These are phyloP conservation scores for Aspergillus fructus DNA, from an alignment of 2,329 filamentous ascomycete genomes.

Conservation along the genomic window DNA sequence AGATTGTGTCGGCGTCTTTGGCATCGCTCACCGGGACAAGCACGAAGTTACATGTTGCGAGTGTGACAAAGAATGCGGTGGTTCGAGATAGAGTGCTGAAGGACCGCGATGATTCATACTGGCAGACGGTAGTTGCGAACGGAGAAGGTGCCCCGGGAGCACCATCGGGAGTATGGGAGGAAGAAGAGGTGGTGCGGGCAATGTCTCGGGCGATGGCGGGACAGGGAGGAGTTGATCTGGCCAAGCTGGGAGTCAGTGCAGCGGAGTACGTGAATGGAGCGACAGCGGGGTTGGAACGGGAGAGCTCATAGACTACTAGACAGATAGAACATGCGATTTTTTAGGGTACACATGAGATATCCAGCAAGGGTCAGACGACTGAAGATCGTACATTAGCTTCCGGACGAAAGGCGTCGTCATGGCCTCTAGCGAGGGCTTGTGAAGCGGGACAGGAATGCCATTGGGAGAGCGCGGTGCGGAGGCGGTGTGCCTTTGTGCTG, in stretches of 20 bases:
- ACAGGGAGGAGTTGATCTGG: conserved; percentile 44
- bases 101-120: conserved; percentile 68
- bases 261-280: conserved; percentile 45
- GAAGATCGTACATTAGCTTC: neutral
- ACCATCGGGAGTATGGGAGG: conserved; percentile 62
- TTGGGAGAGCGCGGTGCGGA: neutral
- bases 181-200: conserved; percentile 60
- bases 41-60: conserved; percentile 69
- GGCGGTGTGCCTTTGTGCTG: neutral
- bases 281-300: conserved; percentile 39
- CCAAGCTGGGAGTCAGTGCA: conserved; percentile 42
- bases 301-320: neutral
- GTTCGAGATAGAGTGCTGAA: conserved; percentile 72
- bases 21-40: conserved; percentile 59
- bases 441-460: conserved; percentile 1
- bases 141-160: conserved; percentile 53
- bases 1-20: conserved; percentile 46
- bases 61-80: conserved; percentile 77
- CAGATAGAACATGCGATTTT: neutral
- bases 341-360: neutral
- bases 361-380: neutral
- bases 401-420: neutral
- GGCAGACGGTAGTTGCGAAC: conserved; percentile 54
- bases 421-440: conserved; percentile 12
- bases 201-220: conserved; percentile 79